Evolutionary conservation across 495 filamentous ascomycete genomes (phyloP).

Genomic region (Entonaema liquescens): DNA sequence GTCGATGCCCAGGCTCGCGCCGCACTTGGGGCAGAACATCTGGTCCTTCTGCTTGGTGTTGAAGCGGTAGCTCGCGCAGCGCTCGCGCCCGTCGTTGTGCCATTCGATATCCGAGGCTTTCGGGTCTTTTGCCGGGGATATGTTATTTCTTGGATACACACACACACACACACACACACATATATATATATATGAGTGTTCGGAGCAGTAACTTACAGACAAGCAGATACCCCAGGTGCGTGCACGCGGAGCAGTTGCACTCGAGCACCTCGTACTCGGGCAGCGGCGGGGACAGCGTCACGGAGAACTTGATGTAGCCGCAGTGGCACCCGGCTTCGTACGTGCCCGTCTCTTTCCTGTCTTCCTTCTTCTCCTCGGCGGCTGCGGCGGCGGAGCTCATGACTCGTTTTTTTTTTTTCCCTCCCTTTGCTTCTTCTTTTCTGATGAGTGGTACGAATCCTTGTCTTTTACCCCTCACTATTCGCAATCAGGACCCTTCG

Average conservation of each 20-base stretch:
- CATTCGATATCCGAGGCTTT: slow-evolving; percentile 32
- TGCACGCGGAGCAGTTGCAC: slow-evolving; percentile 47
- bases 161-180: too few relatives aligned
- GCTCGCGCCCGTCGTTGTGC: slow-evolving; percentile 40
- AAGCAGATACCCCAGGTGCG: slow-evolving; percentile 44
- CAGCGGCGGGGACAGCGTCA: slow-evolving; percentile 44
- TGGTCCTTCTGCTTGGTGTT: slow-evolving; percentile 47
- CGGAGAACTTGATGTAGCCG: slow-evolving; percentile 46
- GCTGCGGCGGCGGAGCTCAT: slow-evolving; percentile 1
- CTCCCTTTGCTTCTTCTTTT: neutral
- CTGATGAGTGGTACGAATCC: too few relatives aligned
- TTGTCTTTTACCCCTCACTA: neutral
- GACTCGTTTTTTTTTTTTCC: neutral
- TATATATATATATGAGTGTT: too few relatives aligned
- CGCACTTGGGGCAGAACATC: slow-evolving; percentile 49
- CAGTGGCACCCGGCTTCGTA: slow-evolving; percentile 48
- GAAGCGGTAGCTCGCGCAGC: slow-evolving; percentile 46
- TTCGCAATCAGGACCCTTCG: too few relatives aligned
- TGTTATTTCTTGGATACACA: too few relatives aligned
- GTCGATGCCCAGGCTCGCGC: slow-evolving; percentile 47
- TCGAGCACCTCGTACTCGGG: slow-evolving; percentile 39
- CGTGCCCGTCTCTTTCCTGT: slow-evolving; percentile 25
- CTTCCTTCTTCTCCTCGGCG: slow-evolving; percentile 1
- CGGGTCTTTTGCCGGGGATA: slow-evolving; percentile 28
- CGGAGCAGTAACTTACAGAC: slow-evolving; percentile 41